Evolutionary conservation across 2,329 filamentous ascomycete genomes (phyloP).

Genomic region (Neonectria coccinea): DNA sequence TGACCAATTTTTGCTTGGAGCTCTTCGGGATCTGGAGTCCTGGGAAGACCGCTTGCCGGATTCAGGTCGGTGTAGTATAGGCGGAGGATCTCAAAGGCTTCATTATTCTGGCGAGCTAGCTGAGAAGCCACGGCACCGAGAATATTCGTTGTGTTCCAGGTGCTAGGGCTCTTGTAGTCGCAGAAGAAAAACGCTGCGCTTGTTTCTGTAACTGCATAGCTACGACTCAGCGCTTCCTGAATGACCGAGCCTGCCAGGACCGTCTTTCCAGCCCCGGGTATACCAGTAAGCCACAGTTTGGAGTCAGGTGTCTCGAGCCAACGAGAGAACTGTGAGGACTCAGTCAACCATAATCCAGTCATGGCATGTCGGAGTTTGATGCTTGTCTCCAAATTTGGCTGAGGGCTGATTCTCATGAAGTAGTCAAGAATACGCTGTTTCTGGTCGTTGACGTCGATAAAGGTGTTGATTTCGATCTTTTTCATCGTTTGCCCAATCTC

Average conservation of each 20-base stretch:
- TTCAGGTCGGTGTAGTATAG: slow-evolving; percentile 12
- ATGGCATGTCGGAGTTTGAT: slow-evolving; percentile 23
- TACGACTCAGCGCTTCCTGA: slow-evolving; percentile 11
- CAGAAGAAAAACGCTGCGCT: slow-evolving; percentile 26
- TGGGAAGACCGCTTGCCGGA: not conserved
- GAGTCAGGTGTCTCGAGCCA: slow-evolving; percentile 24
- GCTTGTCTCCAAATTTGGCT: slow-evolving; percentile 1
- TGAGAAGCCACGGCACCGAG: slow-evolving; percentile 4
- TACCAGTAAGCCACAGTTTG: slow-evolving; percentile 28
- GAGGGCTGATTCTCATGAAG: slow-evolving; percentile 22
- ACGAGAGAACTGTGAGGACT: not conserved
- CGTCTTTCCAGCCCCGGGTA: slow-evolving; percentile 30
- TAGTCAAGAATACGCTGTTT: not conserved
- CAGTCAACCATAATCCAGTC: slow-evolving; percentile 23
- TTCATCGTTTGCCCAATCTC: too few species aligned
- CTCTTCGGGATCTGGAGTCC: not conserved
- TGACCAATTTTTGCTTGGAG: fast-evolving
- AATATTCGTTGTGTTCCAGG: not conserved
- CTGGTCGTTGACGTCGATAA: too few species aligned
- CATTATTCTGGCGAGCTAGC: slow-evolving; percentile 20
- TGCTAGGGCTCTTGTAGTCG: slow-evolving; percentile 14
- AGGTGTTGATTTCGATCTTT: too few species aligned
- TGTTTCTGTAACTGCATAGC: not conserved
- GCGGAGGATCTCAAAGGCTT: not conserved
- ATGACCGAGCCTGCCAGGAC: slow-evolving; percentile 14